Evolutionary conservation across 2,329 filamentous ascomycete genomes (phyloP).

Genomic region (Calonectria ilicicola): DNA sequence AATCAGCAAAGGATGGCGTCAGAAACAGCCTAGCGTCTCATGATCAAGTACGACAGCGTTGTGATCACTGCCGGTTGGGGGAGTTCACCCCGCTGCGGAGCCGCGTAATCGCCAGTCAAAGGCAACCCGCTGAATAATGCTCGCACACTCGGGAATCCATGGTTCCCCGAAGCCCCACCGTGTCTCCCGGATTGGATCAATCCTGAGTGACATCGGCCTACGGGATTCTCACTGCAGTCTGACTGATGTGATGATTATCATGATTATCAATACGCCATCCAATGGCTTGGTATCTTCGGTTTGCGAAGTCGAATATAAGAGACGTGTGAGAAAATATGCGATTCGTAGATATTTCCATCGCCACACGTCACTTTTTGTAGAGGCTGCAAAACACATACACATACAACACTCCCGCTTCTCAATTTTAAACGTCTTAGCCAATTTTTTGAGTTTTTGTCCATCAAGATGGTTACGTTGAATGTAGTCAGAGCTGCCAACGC

Average conservation of each 20-base stretch:
- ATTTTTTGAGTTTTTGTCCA: no score
- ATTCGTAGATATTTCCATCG: not conserved
- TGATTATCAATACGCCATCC: not conserved
- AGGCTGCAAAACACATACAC: not conserved
- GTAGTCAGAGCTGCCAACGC: slow-evolving; percentile 7
- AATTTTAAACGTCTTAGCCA: not conserved
- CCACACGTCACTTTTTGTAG: not conserved
- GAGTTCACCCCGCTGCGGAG: not conserved
- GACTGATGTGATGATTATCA: not conserved
- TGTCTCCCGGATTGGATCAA: not conserved
- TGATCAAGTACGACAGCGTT: not conserved
- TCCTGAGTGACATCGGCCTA: not conserved
- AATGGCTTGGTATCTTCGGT: not conserved
- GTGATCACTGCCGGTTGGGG: not conserved
- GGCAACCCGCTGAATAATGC: slow-evolving; percentile 3
- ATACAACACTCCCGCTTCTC: not conserved
- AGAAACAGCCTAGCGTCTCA: not conserved
- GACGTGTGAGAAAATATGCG: not conserved
- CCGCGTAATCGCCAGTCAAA: not conserved
- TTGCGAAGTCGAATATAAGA: not conserved
- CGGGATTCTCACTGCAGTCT: not conserved
- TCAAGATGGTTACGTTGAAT: not conserved
- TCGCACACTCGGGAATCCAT: not conserved
- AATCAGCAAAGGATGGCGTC: not conserved
- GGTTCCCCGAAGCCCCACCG: slow-evolving; percentile 1